These are phyloP conservation scores for Phytophthora citricola DNA, from an alignment of 352 stramenopile genomes.

Conservation along the genomic window DNA sequence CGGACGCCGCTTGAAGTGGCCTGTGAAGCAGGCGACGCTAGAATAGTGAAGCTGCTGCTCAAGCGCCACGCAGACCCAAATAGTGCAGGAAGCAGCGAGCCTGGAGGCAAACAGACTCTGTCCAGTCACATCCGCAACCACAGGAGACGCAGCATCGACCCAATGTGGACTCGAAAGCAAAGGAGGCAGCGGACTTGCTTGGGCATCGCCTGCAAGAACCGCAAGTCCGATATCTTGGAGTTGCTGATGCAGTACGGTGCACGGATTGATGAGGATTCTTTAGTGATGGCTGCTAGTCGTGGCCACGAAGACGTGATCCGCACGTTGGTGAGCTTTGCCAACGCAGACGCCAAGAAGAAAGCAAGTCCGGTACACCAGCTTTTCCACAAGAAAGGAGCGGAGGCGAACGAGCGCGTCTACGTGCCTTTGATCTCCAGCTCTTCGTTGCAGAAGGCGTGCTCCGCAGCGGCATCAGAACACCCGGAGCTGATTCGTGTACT, in stretches of 20 bases:
- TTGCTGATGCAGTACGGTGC: slow-evolving; percentile 71
- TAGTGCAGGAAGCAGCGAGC: slow-evolving; percentile 30
- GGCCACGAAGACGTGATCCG: slow-evolving; percentile 54
- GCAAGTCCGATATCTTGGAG: slow-evolving; percentile 55
- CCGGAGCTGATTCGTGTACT: slow-evolving; percentile 49
- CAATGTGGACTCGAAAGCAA: slow-evolving; percentile 34
- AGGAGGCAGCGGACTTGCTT: slow-evolving; percentile 54
- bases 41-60: slow-evolving; percentile 71
- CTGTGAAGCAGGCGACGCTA: slow-evolving; percentile 55
- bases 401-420: slow-evolving; percentile 26
- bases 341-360: slow-evolving; percentile 33
- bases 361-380: slow-evolving; percentile 40
- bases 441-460: slow-evolving; percentile 53
- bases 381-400: slow-evolving; percentile 42
- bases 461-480: slow-evolving; percentile 56
- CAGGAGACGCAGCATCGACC: slow-evolving; percentile 34
- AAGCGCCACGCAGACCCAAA: slow-evolving; percentile 65
- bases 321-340: slow-evolving; percentile 46
- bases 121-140: slow-evolving; percentile 39
- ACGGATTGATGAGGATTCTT: slow-evolving; percentile 62
- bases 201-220: slow-evolving; percentile 54
- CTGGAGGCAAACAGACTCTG: slow-evolving; percentile 24
- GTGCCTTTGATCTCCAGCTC: slow-evolving; percentile 44
- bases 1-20: slow-evolving; percentile 78
- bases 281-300: slow-evolving; percentile 50